Base-by-base conservation (phyloP, 2,329 filamentous ascomycete genomes). In the Aspergillus sp. region DNA sequence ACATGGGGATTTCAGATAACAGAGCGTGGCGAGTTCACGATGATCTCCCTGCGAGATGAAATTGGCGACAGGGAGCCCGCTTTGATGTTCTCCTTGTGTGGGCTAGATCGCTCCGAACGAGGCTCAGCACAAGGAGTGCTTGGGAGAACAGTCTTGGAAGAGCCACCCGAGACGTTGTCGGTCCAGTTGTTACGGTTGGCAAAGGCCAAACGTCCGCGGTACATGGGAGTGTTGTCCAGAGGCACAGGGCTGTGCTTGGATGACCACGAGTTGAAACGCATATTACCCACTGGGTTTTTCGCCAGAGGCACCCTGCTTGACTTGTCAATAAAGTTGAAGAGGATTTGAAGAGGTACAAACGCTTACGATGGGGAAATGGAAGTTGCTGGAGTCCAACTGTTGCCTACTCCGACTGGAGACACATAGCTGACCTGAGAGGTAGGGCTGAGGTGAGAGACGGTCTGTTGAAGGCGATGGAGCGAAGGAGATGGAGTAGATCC, bases 341-440 rank as follows among this genome's bases (percentile, higher is more conserved):
- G 6, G 31, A 11, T 53, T 5, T 38, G 38, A 57, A 54, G 56
- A 43, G 50, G 45, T 43, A 57, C 43, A 23, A 15, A 60, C 54
- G 76, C 79, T 72, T 77, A 82, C 80, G 78, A 76, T 64, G 80
- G 80, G 55, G 80, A 81, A 59, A 82, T 80, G 17, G 80, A 81
- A 55, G 80, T 81, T 59, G 79, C 80, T 23, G 80, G 80, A 60
- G 80, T 82, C 77, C 79, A 82, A 61, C 73, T 72, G 54, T 76
- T 71, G 59, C 75, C 76, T 41, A 76, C 72, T 50, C 76, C 79
- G 57, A 74, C 72, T 49, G 80, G 79, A 56, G 80, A 81, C 48
- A 76, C 71, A 66, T 76, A 79, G 68, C 77, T 82, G 49, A 73
- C 70, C 64, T 79, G 77, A 28, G 78, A 80, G 38, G 67, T 73